These are phyloP conservation scores for Phialemonium atrogriseum DNA, from an alignment of 2,329 filamentous ascomycete genomes.

Conservation along the genomic window DNA sequence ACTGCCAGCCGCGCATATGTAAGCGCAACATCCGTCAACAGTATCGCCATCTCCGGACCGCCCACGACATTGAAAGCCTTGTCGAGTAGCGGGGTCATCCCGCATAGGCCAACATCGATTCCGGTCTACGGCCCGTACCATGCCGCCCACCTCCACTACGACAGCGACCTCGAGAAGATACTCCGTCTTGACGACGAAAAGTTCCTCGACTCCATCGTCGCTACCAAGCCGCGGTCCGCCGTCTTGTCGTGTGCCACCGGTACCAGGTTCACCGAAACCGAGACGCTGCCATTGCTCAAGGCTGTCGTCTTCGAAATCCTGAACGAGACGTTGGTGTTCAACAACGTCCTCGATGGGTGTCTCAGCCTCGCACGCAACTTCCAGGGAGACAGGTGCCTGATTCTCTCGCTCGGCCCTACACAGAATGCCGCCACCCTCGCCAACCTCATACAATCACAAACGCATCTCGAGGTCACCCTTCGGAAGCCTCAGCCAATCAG, in stretches of 20 bases:
- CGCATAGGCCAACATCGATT: constrained; percentile 35
- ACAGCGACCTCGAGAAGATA: constrained; percentile 34
- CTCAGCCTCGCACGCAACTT: constrained; percentile 32
- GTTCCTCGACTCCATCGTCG: constrained; percentile 28
- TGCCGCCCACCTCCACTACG: constrained; percentile 41
- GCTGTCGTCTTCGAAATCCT: constrained; percentile 40
- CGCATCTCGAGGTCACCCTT: constrained; percentile 33
- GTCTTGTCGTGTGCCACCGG: constrained; percentile 45
- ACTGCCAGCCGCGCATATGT: constrained; percentile 41
- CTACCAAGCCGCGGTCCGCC: constrained; percentile 34
- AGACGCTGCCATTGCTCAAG: constrained; percentile 32
- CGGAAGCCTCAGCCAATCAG: constrained; percentile 26
- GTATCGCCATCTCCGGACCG: constrained; percentile 46
- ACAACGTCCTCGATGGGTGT: constrained; percentile 39
- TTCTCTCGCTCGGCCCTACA: constrained; percentile 42
- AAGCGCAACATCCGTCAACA: constrained; percentile 40
- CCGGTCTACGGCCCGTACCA: constrained; percentile 51
- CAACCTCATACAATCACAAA: constrained; percentile 31
- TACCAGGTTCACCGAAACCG: constrained; percentile 27
- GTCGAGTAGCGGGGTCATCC: constrained; percentile 28
- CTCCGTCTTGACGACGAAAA: constrained; percentile 32
- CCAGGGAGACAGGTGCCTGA: constrained; percentile 29
- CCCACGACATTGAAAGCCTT: constrained; percentile 38
- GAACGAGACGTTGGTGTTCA: constrained; percentile 38
- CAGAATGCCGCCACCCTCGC: constrained; percentile 38